phyloP scores from a whole-genome alignment of 1,139 yeast species.

The Hansenula anomala region DNA sequence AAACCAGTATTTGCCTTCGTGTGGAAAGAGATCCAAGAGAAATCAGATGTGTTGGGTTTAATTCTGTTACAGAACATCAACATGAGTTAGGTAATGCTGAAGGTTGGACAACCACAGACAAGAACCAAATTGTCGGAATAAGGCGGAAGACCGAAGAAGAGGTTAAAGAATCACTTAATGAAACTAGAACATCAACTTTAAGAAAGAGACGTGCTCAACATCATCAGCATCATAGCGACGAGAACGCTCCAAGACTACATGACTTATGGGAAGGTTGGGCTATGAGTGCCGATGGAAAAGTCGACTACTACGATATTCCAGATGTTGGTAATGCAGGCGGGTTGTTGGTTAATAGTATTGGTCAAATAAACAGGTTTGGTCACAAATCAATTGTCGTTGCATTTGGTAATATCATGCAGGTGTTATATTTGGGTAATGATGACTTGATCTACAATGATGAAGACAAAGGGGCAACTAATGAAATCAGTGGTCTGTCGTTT shows the following conservation, averaged over 20 bases:
- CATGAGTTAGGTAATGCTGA: slow-evolving; percentile 63
- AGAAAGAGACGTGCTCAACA: slow-evolving; percentile 14
- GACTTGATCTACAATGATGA: slow-evolving; percentile 38
- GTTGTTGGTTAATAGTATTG: slow-evolving; percentile 42
- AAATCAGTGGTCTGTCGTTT: slow-evolving; percentile 28
- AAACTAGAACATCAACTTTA: slow-evolving; percentile 10
- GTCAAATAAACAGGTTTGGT: slow-evolving; percentile 63
- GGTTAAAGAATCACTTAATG: slow-evolving; percentile 15
- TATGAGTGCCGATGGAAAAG: slow-evolving; percentile 58
- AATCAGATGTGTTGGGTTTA: slow-evolving; percentile 82
- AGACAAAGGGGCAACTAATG: slow-evolving; percentile 22
- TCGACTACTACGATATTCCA: slow-evolving; percentile 59
- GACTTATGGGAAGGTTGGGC: slow-evolving; percentile 80
- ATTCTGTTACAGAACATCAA: slow-evolving; percentile 65
- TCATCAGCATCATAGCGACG: slow-evolving; percentile 6
- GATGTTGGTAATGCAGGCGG: slow-evolving; percentile 34
- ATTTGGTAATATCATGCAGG: slow-evolving; percentile 67
- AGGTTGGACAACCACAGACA: slow-evolving; percentile 75
- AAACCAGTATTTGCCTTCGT: slow-evolving; percentile 75
- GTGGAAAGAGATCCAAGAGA: slow-evolving; percentile 92
- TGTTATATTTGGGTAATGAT: slow-evolving; percentile 68
- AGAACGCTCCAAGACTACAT: slow-evolving; percentile 18
- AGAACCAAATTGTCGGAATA: slow-evolving; percentile 74
- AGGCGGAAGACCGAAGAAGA: slow-evolving; percentile 36
- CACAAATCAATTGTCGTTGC: slow-evolving; percentile 72